Conservation (phyloP, 176 grass and related monocot genomes). For the Carex pumila region DNA sequence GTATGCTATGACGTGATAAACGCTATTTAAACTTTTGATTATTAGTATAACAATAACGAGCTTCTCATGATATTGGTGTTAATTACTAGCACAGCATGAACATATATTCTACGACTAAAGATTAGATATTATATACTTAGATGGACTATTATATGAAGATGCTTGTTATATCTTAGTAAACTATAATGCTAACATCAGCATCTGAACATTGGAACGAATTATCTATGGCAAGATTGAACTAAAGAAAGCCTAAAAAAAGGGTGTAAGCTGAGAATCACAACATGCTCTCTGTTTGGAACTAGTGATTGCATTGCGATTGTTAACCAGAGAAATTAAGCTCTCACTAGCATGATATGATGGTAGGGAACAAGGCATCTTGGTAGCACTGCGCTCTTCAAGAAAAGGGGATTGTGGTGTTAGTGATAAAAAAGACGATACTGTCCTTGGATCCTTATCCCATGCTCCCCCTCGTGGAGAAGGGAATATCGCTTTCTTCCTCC, state of each 20-base stretch:
- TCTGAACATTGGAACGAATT: neutral
- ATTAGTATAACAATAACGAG: neutral
- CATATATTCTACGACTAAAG: neutral
- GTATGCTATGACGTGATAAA: too few relatives aligned
- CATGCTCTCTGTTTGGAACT: neutral
- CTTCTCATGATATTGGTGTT: neutral
- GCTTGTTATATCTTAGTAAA: neutral
- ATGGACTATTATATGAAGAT: neutral
- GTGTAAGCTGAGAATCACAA: neutral
- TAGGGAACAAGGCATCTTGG: neutral
- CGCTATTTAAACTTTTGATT: too few relatives aligned
- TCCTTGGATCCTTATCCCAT: conserved; percentile 12
- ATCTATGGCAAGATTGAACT: neutral
- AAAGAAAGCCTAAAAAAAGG: neutral
- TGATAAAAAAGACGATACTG: conserved; percentile 14
- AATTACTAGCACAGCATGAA: neutral
- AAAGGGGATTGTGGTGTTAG: neutral
- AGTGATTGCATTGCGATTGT: neutral
- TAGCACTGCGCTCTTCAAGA: neutral
- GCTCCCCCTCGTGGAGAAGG: conserved; percentile 14
- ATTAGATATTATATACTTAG: neutral
- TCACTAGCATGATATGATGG: neutral
- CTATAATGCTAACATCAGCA: neutral
- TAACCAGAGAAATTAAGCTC: neutral
- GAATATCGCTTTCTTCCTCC: conserved; percentile 17